Evolutionary conservation across 805 yeast species (phyloP).

Genomic region (Ogataea pini): DNA sequence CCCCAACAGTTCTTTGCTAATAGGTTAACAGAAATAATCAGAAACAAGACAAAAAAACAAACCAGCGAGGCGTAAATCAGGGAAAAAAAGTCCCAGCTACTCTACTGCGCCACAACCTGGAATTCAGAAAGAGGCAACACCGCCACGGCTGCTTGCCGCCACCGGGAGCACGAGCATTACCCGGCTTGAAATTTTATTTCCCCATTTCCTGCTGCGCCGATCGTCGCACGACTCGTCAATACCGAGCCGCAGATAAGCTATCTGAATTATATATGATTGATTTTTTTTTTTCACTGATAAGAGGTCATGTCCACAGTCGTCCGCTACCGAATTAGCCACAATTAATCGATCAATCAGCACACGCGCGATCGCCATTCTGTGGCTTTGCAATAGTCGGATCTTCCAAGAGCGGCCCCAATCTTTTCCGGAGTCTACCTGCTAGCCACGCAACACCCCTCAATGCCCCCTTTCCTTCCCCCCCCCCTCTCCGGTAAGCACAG

Average conservation of each 20-base stretch:
- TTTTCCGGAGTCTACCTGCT: too few relatives aligned
- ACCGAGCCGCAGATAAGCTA: neutral
- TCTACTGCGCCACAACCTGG: conserved; percentile 2
- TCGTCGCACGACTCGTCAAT: neutral
- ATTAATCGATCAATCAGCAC: too few relatives aligned
- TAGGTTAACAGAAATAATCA: conserved; percentile 1
- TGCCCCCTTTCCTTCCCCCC: too few relatives aligned
- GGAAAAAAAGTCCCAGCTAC: neutral
- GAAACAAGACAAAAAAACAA: neutral
- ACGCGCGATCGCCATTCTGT: too few relatives aligned
- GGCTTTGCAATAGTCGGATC: neutral
- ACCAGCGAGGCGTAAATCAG: conserved; percentile 9
- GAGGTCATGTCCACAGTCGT: neutral
- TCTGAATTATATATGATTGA: too few relatives aligned
- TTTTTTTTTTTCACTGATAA: neutral
- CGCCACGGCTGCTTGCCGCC: neutral
- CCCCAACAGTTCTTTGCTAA: neutral
- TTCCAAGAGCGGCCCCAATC: too few relatives aligned
- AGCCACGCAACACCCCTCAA: too few relatives aligned
- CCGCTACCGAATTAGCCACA: too few relatives aligned
- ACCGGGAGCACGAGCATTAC: neutral
- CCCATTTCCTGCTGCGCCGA: neutral
- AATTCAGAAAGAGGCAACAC: too few relatives aligned
- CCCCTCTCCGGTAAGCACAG: neutral
- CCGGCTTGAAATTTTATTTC: neutral